These are phyloP conservation scores for Russula earlei DNA, from an alignment of 768 basidiomycete species.

Conservation along the genomic window DNA sequence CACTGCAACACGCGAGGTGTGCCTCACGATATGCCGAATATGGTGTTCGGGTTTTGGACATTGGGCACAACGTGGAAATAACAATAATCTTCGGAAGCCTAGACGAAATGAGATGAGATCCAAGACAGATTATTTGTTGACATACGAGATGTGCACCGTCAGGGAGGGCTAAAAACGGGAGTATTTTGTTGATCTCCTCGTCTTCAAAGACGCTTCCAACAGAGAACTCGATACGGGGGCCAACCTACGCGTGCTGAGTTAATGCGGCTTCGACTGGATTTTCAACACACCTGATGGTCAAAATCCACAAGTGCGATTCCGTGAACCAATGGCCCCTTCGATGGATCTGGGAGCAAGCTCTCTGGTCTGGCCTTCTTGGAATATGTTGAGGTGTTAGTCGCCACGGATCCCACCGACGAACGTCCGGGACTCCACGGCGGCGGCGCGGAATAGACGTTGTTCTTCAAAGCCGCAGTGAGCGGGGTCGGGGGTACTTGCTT, in stretches of 20 bases:
- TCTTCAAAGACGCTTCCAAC: slow-evolving; percentile 74
- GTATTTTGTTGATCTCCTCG: slow-evolving; percentile 72
- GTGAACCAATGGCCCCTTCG: slow-evolving; percentile 55
- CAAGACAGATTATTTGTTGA: slow-evolving; percentile 10
- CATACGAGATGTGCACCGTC: slow-evolving; percentile 93
- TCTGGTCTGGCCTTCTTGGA: slow-evolving; percentile 69
- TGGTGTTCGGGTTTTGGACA: slow-evolving; percentile 60
- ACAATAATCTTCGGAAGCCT: slow-evolving; percentile 90
- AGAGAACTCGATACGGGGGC: slow-evolving; percentile 83
- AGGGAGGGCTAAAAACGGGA: slow-evolving; percentile 93
- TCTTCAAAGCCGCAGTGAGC: neutral
- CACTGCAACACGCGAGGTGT: neutral
- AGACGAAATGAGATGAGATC: slow-evolving; percentile 1
- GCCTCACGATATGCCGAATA: slow-evolving; percentile 92
- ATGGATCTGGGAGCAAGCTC: slow-evolving; percentile 57
- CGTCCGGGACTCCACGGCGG: slow-evolving; percentile 39
- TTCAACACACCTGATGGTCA: slow-evolving; percentile 71
- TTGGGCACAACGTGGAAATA: slow-evolving; percentile 88
- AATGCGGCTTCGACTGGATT: neutral
- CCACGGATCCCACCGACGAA: slow-evolving; percentile 48
- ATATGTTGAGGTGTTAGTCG: slow-evolving; percentile 42
- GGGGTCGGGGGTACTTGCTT: slow-evolving; percentile 11
- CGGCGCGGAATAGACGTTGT: slow-evolving; percentile 50
- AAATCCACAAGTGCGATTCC: slow-evolving; percentile 93
- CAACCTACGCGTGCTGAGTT: slow-evolving; percentile 46